These are phyloP conservation scores for Yarrowia sp. DNA, from an alignment of 805 yeast species.

Conservation along the genomic window DNA sequence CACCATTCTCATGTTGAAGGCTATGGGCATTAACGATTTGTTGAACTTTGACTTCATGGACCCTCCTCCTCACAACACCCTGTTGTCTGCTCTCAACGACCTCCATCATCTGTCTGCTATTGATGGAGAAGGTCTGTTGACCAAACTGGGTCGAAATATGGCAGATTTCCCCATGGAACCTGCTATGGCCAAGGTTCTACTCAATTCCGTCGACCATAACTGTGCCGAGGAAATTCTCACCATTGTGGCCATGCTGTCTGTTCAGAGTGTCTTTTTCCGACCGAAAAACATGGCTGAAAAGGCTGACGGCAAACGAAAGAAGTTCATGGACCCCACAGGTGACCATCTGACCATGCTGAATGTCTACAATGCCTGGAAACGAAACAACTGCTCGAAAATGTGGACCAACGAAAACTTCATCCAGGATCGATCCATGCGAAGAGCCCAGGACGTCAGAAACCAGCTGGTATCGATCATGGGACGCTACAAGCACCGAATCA, in stretches of 20 bases:
- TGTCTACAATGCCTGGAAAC: conserved; percentile 73
- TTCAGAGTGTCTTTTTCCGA: conserved; percentile 64
- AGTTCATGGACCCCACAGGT: conserved; percentile 56
- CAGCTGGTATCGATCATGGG: conserved; percentile 57
- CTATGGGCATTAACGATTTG: conserved; percentile 81
- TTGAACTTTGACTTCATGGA: conserved; percentile 87
- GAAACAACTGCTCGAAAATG: conserved; percentile 58
- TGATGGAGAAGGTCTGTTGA: conserved; percentile 72
- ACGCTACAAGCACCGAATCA: conserved; percentile 34
- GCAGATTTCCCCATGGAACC: conserved; percentile 92
- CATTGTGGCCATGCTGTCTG: conserved; percentile 79
- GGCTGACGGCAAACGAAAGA: conserved; percentile 61
- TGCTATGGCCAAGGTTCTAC: conserved; percentile 71
- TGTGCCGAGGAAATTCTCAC: conserved; percentile 70
- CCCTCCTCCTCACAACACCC: conserved; percentile 70
- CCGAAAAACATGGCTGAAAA: conserved; percentile 63
- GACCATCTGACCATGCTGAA: conserved; percentile 78
- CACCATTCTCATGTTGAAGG: conserved; percentile 70
- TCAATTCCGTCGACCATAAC: conserved; percentile 56
- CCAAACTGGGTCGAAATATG: conserved; percentile 77
- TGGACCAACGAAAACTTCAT: conserved; percentile 88
- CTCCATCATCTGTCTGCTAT: conserved; percentile 86
- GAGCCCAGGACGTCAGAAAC: conserved; percentile 66
- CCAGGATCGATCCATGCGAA: conserved; percentile 65
- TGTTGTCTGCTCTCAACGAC: conserved; percentile 72